Evolutionary conservation across 1,284 basidiomycete species (phyloP).

Genomic region (Mycosarcoma mackinlayi): DNA sequence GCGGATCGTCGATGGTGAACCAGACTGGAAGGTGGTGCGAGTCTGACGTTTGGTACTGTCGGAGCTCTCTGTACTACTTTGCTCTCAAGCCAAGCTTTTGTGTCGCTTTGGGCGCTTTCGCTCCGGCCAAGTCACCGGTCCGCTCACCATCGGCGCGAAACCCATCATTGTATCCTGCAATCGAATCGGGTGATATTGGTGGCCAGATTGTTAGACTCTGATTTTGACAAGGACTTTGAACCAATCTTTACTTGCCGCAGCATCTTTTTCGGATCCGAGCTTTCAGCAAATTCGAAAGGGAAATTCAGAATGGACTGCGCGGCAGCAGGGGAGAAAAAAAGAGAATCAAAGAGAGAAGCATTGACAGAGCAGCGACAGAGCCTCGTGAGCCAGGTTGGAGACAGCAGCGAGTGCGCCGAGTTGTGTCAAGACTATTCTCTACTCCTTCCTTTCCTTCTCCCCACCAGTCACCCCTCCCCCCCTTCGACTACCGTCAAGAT

Average conservation of each 20-base stretch:
- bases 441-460: conserved; percentile 9
- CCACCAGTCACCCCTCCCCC: conserved; percentile 33
- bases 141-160: too few relatives aligned
- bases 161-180: too few relatives aligned
- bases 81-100: not conserved
- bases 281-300: conserved; percentile 1
- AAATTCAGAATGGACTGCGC: not conserved
- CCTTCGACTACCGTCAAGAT: conserved; percentile 25
- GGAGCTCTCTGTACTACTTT: too few relatives aligned
- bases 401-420: not conserved
- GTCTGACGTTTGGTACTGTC: too few relatives aligned
- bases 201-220: conserved; percentile 4
- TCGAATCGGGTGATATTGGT: too few relatives aligned
- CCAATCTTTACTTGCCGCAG: conserved; percentile 25
- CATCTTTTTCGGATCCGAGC: conserved; percentile 29
- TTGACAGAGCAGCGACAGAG: not conserved
- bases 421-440: conserved; percentile 10
- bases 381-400: conserved; percentile 1
- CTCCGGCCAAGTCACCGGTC: conserved; percentile 19
- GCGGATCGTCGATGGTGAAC: too few relatives aligned
- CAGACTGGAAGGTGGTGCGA: not conserved
- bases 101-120: not conserved
- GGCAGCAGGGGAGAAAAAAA: not conserved
- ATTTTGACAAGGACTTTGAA: not conserved
- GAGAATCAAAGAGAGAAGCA: not conserved